These are phyloP conservation scores for Bryoglossum gracile DNA, from an alignment of 495 filamentous ascomycete genomes.

Conservation along the genomic window DNA sequence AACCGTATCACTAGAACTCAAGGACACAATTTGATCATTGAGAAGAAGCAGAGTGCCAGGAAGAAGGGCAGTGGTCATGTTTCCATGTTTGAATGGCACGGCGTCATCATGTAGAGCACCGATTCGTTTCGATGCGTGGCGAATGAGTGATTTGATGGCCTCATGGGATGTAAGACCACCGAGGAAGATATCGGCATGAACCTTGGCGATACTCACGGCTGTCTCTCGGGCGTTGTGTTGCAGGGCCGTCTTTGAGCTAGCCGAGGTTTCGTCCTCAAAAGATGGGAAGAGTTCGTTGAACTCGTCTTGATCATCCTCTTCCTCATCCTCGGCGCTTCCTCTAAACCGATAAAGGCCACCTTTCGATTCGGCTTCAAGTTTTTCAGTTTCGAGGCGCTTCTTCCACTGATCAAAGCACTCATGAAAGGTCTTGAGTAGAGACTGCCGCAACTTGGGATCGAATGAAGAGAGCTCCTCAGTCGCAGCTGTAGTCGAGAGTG, in stretches of 20 bases:
- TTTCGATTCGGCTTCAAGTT: constrained; percentile 61
- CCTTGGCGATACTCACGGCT: constrained; percentile 36
- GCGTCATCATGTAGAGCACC: constrained; percentile 10
- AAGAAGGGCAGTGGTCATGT: constrained; percentile 45
- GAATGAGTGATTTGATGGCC: constrained; percentile 33
- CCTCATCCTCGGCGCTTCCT: constrained; percentile 63
- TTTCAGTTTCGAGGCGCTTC: constrained; percentile 60
- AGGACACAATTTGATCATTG: constrained; percentile 45
- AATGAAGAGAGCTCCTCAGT: constrained; percentile 36
- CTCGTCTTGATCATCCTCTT: constrained; percentile 70
- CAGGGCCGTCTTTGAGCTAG: constrained; percentile 3
- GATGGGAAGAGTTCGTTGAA: constrained; percentile 74
- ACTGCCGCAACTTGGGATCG: constrained; percentile 26
- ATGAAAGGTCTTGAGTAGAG: constrained; percentile 50
- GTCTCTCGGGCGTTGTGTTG: constrained; percentile 34
- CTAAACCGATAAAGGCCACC: constrained; percentile 73
- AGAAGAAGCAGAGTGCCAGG: constrained; percentile 60
- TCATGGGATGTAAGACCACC: constrained; percentile 26
- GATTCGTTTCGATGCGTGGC: constrained; percentile 28
- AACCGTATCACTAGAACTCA: constrained; percentile 34
- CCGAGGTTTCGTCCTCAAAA: constrained; percentile 44
- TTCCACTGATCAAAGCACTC: constrained; percentile 74
- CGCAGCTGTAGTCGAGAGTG: constrained; percentile 31
- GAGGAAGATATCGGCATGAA: constrained; percentile 44
- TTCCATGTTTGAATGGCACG: not conserved